Conservation (phyloP, 805 yeast species). For the Millerozyma acaciae region DNA sequence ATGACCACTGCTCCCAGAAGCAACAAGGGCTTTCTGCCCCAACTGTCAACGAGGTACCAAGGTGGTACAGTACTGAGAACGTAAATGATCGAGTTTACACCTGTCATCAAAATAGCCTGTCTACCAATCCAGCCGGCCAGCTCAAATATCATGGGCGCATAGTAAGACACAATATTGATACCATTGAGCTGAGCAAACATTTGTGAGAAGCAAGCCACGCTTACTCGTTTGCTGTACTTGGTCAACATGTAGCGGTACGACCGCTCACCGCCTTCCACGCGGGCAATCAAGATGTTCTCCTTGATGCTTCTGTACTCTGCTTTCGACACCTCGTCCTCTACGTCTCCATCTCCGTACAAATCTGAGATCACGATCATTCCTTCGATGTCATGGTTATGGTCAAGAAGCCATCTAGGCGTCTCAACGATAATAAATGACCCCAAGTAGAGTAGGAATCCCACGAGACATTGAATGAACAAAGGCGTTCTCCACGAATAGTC, state of each 20-base stretch:
- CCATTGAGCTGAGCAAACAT: constrained; percentile 93
- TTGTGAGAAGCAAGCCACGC: constrained; percentile 87
- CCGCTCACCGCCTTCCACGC: constrained; percentile 74
- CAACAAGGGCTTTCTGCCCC: constrained; percentile 89
- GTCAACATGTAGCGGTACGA: constrained; percentile 73
- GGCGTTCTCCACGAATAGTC: constrained; percentile 43
- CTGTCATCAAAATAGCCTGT: constrained; percentile 86
- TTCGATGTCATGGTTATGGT: constrained; percentile 57
- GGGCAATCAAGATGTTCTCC: constrained; percentile 68
- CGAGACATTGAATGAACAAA: constrained; percentile 33
- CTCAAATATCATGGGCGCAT: constrained; percentile 91
- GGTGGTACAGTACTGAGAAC: constrained; percentile 72
- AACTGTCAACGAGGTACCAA: constrained; percentile 82
- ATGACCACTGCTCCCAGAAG: constrained; percentile 75
- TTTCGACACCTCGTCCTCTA: constrained; percentile 63
- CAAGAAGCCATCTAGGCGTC: constrained; percentile 46
- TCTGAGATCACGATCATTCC: constrained; percentile 84
- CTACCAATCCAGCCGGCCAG: constrained; percentile 94
- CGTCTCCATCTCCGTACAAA: constrained; percentile 73
- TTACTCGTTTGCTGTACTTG: constrained; percentile 69
- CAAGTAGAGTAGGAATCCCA: constrained; percentile 32
- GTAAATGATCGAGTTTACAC: constrained; percentile 49
- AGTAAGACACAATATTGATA: constrained; percentile 86
- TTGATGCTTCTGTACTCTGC: constrained; percentile 77
- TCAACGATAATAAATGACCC: constrained; percentile 43